Conservation (phyloP, 2,329 filamentous ascomycete species). For the Fusarium circinatum region DNA sequence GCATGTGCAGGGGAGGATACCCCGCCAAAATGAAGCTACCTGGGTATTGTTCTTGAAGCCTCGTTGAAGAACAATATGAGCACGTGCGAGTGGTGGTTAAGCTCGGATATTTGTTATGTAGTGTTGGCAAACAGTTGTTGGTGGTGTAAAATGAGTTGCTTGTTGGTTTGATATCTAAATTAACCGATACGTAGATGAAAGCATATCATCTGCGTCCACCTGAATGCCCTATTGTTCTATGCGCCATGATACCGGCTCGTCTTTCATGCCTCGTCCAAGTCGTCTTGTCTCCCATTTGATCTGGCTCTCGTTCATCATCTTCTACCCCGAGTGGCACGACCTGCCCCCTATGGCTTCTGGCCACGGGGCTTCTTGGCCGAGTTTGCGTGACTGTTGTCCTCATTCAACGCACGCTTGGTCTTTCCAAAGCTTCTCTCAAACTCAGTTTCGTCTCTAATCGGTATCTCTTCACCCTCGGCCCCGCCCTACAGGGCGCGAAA, state of each 20-base stretch:
- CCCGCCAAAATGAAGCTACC: slow-evolving; percentile 42
- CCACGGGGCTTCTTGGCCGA: slow-evolving; percentile 6
- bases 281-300: too few species aligned
- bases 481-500: slow-evolving; percentile 65
- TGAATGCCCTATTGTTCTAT: slow-evolving; percentile 3
- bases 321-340: not conserved
- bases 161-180: not conserved
- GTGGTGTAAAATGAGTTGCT: not conserved
- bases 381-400: slow-evolving; percentile 21
- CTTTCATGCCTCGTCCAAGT: not conserved
- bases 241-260: not conserved
- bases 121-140: not conserved
- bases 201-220: not conserved
- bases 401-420: slow-evolving; percentile 5
- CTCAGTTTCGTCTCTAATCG: not conserved
- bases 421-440: not conserved
- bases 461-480: slow-evolving; percentile 4
- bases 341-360: slow-evolving; percentile 16
- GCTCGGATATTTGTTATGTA: not conserved
- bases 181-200: not conserved
- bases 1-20: slow-evolving; percentile 22
- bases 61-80: slow-evolving; percentile 30
- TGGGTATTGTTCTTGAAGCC: slow-evolving; percentile 30
- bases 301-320: not conserved
- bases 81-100: not conserved